Base-by-base conservation (phyloP, 164 flowering plant species). In the Piper longum region DNA sequence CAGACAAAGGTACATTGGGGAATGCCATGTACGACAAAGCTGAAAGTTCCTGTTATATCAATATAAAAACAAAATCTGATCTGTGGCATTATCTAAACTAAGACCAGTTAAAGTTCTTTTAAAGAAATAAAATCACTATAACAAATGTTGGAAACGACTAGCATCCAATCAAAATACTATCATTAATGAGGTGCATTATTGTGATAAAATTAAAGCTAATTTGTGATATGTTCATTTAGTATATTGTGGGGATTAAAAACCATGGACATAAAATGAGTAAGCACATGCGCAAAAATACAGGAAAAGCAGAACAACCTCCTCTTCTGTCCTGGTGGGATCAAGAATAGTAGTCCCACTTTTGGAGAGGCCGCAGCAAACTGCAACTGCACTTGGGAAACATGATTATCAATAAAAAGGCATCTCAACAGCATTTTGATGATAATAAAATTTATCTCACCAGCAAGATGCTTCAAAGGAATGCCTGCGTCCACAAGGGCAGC, bases 401-500 rank as follows among this genome's bases (percentile, higher is more conserved):
- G 58, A 41, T 60, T 17, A 48, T 11, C 19, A 63, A 65, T n/a
- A 40, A 26, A 41, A 60, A 56, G 40, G n/a, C 43, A 8, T 54
- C 6, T 14, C 54, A 16, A 43, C 43, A 11, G 44, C 12, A 64
- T 43, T 48, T 48, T 12, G 1, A 12, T 56, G 57, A 67, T 26
- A 19, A 41, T 42, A 16, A 40, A 5, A 54, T 48, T 26, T 59
- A 48, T 39, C 71, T 73, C 83, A 92, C 98, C 96, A 74, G 98
- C 91, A 69, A 89, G 87, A 80, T 88, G 85, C 77, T 82, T 92
- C 72, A 92, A 67, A 67, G 96, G 91, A 67, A 88, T 83, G 60
- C 91, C 93, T 62, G 96, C 96, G 81, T 92, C 98, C 16, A 92
- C 87, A 71, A 92, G 91, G 36, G 98, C 98, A 69, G 83, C 88